A percentile compares a stretch with the other conserved stretches of the same genome.
These are phyloP conservation scores for Pleurostoma richardsiae DNA, from an alignment of 2,329 filamentous ascomycete species.

Conservation along the genomic window DNA sequence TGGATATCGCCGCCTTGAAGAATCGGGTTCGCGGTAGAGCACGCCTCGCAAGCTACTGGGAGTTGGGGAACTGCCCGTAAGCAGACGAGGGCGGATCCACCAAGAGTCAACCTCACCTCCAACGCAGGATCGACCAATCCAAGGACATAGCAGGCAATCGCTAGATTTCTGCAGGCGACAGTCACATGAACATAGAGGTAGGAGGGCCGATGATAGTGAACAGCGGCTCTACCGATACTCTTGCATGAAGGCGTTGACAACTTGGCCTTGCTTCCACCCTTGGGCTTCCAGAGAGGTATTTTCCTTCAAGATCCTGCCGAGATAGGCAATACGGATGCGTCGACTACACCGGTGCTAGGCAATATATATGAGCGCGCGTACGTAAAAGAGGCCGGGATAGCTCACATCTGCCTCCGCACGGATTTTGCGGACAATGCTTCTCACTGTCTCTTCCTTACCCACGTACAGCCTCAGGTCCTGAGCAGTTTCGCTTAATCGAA, in stretches of 20 bases:
- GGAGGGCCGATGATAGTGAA: conserved; percentile 4
- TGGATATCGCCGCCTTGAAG: too few relatives aligned
- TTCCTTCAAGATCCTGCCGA: conserved; percentile 76
- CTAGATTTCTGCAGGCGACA: too few relatives aligned
- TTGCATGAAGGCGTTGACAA: conserved; percentile 73
- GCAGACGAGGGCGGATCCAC: too few relatives aligned
- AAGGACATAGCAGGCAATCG: too few relatives aligned
- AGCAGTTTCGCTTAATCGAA: conserved; percentile 61
- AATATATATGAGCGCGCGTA: background rate
- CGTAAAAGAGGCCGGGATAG: conserved; percentile 7
- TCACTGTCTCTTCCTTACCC: conserved; percentile 58
- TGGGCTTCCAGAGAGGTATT: conserved; percentile 59
- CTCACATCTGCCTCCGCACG: conserved; percentile 59
- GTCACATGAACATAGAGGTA: too few relatives aligned
- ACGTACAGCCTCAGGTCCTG: conserved; percentile 58
- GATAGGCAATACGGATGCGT: conserved; percentile 65
- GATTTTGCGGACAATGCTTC: conserved; percentile 57
- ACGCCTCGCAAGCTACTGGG: too few relatives aligned
- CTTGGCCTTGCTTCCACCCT: conserved; percentile 70
- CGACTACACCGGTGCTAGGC: background rate
- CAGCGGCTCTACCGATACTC: conserved; percentile 27
- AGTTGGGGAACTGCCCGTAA: too few relatives aligned
- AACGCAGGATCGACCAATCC: too few relatives aligned
- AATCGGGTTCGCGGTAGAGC: too few relatives aligned
- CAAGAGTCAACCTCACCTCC: too few relatives aligned